A percentile compares a stretch with the other conserved stretches of the same genome.
These are phyloP conservation scores for Pythium oligandrum DNA, from an alignment of 352 stramenopile species.

Conservation along the genomic window DNA sequence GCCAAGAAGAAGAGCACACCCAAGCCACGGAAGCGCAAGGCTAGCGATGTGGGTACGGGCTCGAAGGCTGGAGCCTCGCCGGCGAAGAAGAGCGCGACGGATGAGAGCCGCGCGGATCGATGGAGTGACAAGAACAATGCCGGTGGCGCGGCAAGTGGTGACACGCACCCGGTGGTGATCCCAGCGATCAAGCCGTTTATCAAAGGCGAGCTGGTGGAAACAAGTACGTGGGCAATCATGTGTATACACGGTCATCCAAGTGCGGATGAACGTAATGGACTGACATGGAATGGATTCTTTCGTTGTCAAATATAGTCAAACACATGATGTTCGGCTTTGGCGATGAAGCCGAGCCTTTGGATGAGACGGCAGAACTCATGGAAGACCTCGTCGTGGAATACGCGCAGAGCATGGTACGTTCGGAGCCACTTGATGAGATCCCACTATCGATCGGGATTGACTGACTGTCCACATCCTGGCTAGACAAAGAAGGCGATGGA, in stretches of 20 bases:
- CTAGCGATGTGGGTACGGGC: constrained; percentile 40
- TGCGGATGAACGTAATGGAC: too few relatives aligned
- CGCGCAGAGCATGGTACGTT: constrained; percentile 70
- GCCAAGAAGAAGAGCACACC: constrained; percentile 69
- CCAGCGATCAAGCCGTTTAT: constrained; percentile 63
- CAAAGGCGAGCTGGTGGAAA: constrained; percentile 73
- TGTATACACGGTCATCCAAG: too few relatives aligned
- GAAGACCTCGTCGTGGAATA: constrained; percentile 85
- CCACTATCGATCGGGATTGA: too few relatives aligned
- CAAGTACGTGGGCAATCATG: constrained; percentile 45
- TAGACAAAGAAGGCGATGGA: constrained; percentile 87
- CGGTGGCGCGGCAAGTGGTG: constrained; percentile 2
- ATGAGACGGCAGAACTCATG: constrained; percentile 79
- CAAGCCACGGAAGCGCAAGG: constrained; percentile 74
- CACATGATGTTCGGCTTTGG: constrained; percentile 89
- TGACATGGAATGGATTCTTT: background rate
- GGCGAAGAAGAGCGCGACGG: constrained; percentile 32
- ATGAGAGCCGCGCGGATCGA: constrained; percentile 16
- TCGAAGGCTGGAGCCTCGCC: constrained; percentile 28
- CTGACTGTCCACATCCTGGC: background rate
- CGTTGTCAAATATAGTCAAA: constrained; percentile 47
- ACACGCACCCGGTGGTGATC: constrained; percentile 5
- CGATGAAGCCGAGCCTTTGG: constrained; percentile 60
- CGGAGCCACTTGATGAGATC: too few relatives aligned
- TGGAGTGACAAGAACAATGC: constrained; percentile 4